Base-by-base conservation (phyloP, 164 flowering plant species). In the Berberis thunbergii region DNA sequence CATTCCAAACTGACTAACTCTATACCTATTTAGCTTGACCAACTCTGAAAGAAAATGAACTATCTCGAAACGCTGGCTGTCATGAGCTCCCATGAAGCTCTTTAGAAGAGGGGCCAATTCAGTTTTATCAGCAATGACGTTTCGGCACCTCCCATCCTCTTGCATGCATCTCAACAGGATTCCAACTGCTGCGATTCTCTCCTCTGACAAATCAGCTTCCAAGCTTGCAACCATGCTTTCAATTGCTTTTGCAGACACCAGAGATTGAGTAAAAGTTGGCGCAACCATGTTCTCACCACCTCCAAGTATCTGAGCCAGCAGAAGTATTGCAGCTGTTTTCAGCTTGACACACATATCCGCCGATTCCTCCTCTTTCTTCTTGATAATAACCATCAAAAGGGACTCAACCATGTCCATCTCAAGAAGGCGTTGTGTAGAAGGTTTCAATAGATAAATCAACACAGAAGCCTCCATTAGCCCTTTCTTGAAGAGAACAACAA, bases 401-500 rank as follows among this genome's bases (percentile, higher is more conserved):
- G 80, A 64, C 11, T 85, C 83, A 57, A 83, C 77, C 73, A 88
- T 59, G 61, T 80, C 86, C 90, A 83, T 80, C 62, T 83, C 86
- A 12, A 74, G 9, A 12, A 86, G 78, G 60, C 67, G 73, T 2
- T 7, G 6, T 11, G 64, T 66, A 3, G 86, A 78, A 67, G 84
- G 85, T 41, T 70, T 75, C 70, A 89, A 67, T 26, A 85, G 74
- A 75, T 81, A 79, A 63, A 89, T 78, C 79, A 89, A 67, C 38
- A 83, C 92, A 7, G 77, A 83, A 41, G 96, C 96, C 75, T 89
- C 92, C 41, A 67, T 7, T 63, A 89, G 62, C 11, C 96, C 96
- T 54, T 80, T 82, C 76, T 85, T 85, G 73, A 85, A 85, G 40
- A 89, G 83, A 57, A 86, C 78, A 64, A 81, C 80, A 7, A 86